Base-by-base conservation (phyloP, 2,329 filamentous ascomycete genomes). In the Hymenoscyphus scutula region DNA sequence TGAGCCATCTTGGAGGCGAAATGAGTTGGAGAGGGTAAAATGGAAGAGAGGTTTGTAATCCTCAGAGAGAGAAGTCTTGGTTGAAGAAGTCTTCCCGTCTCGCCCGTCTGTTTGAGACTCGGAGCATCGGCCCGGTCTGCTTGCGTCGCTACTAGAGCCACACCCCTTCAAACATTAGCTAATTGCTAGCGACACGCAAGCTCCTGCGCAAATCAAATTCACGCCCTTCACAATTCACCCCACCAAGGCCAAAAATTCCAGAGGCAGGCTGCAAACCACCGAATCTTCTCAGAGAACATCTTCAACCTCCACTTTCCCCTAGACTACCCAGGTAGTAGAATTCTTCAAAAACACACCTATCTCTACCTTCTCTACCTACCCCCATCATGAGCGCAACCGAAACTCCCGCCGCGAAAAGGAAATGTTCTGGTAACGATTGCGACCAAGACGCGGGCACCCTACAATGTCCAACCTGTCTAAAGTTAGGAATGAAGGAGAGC, bases 381-480 rank as follows among this genome's bases (percentile, higher is more conserved):
- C 30, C 7, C 54, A 38, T 25, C 30, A 56, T 56, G 54, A 38
- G 11, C 34, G 13, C 34, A 15, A 37, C 30, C 15, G 29, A 34
- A 15, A 38, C 29, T 1, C 29, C 54, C 5, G 27, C 58, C 53
- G 58, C 45, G 19, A 59, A 53, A 25, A 48, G 37, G 74, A 89
- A 88, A 77, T 99, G 95, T 75, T 81, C 89, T 60, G 91, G 95
- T 56, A 82, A 82, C 63, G 91, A 96, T 76, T 99, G 95, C 81
- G 82, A 84, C 48, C 97, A 97, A 67, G 89, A 94, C 67, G 93
- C 93, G 62, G 89, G 91, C 64, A 82, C 88, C 60, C 80, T 99
- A 55, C 93, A 98, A 77, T 99, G 95, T 77, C 95, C 95, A 60
- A 98, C 91, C 57, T 99, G 95, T 76, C 83, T 97, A 73, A 97